phyloP scores from a whole-genome alignment of 805 yeast species.

The Saccharomycopsis malanga region DNA sequence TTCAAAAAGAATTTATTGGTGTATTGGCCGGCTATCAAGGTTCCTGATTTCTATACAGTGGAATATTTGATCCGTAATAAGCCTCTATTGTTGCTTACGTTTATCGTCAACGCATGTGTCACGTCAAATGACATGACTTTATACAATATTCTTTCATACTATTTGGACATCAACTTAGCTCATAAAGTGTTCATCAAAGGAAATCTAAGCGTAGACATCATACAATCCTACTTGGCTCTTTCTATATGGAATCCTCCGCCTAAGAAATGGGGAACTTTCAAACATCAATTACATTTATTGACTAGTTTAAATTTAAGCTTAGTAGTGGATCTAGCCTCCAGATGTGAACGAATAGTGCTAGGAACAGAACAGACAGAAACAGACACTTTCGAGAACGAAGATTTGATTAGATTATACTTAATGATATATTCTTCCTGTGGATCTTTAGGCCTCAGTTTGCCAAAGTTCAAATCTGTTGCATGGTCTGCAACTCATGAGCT shows the following conservation, averaged over 20 bases:
- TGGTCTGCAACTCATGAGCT: constrained; percentile 41
- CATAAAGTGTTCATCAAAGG: constrained; percentile 39
- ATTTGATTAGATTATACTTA: constrained; percentile 36
- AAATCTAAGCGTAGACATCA: constrained; percentile 35
- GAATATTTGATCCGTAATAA: constrained; percentile 35
- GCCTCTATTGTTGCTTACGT: constrained; percentile 38
- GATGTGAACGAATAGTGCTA: constrained; percentile 22
- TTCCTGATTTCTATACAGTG: constrained; percentile 34
- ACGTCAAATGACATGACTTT: constrained; percentile 34
- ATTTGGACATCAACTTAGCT: constrained; percentile 40
- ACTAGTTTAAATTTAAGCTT: constrained; percentile 39
- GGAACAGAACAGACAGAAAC: constrained; percentile 13
- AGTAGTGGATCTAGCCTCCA: constrained; percentile 43
- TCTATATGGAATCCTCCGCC: constrained; percentile 52
- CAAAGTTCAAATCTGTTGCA: constrained; percentile 42
- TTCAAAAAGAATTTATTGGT: constrained; percentile 36
- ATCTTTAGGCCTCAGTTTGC: constrained; percentile 42
- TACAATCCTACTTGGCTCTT: constrained; percentile 38
- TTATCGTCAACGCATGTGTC: constrained; percentile 41
- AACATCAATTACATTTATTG: constrained; percentile 43
- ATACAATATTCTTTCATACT: constrained; percentile 37
- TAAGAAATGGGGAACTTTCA: constrained; percentile 43
- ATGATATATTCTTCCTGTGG: constrained; percentile 47
- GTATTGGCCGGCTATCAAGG: constrained; percentile 43
- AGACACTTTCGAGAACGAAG: constrained; percentile 27